phyloP scores from a whole-genome alignment of 2,329 filamentous ascomycete genomes.

The Bipolaris gigantea region DNA sequence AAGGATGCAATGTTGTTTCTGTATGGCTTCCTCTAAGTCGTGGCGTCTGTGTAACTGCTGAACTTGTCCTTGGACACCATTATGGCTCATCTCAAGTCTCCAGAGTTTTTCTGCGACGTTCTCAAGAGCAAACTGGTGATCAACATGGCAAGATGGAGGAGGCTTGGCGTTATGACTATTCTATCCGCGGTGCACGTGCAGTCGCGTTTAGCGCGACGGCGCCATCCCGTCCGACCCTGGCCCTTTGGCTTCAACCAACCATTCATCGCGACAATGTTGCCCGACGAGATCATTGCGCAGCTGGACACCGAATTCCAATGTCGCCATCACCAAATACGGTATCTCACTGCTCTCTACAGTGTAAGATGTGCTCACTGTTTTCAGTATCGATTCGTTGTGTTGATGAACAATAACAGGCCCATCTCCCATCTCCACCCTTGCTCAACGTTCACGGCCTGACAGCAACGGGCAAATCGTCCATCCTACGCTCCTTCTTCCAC shows the following conservation, averaged over 20 bases:
- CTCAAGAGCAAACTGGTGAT: neutral
- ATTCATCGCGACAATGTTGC: conserved; percentile 37
- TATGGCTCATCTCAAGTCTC: neutral
- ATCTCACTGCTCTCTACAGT: conserved; percentile 50
- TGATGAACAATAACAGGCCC: conserved; percentile 54
- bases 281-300: conserved; percentile 41
- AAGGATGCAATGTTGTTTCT: conserved; percentile 9
- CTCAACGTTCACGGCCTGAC: conserved; percentile 82
- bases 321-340: conserved; percentile 52
- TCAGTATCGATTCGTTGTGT: neutral
- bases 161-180: neutral
- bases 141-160: neutral
- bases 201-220: conserved; percentile 21
- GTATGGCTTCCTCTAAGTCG: neutral
- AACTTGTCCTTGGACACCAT: neutral
- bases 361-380: conserved; percentile 33
- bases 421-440: conserved; percentile 70
- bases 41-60: neutral
- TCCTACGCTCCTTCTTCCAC: conserved; percentile 65
- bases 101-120: neutral
- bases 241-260: conserved; percentile 1
- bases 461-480: conserved; percentile 80
- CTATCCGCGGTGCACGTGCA: conserved; percentile 20
- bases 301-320: conserved; percentile 46
- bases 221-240: neutral